phyloP scores from a whole-genome alignment of 2,329 filamentous ascomycete species.

The Teratosphaeria viscida region DNA sequence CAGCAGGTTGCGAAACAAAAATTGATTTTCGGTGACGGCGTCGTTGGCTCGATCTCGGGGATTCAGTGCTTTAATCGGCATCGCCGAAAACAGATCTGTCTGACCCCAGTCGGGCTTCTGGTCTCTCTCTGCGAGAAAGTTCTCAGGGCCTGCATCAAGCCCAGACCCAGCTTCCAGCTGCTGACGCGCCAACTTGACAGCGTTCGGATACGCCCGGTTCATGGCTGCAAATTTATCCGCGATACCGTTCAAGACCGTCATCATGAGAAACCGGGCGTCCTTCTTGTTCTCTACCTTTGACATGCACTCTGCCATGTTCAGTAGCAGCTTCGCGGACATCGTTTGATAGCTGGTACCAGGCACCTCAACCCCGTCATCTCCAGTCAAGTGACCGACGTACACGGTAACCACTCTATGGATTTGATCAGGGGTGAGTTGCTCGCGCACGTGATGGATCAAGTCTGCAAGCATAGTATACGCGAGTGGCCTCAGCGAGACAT shows the following conservation, averaged over 20 bases:
- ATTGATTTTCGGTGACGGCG: constrained; percentile 93
- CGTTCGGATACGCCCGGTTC: constrained; percentile 92
- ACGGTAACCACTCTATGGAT: constrained; percentile 94
- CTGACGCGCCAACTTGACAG: constrained; percentile 78
- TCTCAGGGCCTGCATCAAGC: constrained; percentile 53
- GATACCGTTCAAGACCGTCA: constrained; percentile 96
- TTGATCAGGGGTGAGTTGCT: constrained; percentile 77
- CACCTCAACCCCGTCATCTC: constrained; percentile 53
- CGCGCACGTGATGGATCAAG: constrained; percentile 90
- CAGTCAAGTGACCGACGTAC: constrained; percentile 91
- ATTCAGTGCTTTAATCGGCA: constrained; percentile 91
- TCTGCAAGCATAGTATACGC: constrained; percentile 98
- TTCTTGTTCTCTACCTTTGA: constrained; percentile 86
- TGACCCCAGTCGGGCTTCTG: constrained; percentile 88
- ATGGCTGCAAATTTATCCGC: constrained; percentile 97
- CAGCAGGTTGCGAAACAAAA: constrained; percentile 91
- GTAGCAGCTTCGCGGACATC: constrained; percentile 92
- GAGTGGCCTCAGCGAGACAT: constrained; percentile 89
- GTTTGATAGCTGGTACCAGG: constrained; percentile 98
- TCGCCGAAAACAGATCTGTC: constrained; percentile 92
- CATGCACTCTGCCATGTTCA: constrained; percentile 98
- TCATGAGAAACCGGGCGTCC: constrained; percentile 87
- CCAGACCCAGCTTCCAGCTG: constrained; percentile 45
- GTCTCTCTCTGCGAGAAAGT: constrained; percentile 60
- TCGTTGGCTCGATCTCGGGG: constrained; percentile 80